Evolutionary conservation across 805 yeast species (phyloP).

Genomic region (Yamadazyma akitaensis): DNA sequence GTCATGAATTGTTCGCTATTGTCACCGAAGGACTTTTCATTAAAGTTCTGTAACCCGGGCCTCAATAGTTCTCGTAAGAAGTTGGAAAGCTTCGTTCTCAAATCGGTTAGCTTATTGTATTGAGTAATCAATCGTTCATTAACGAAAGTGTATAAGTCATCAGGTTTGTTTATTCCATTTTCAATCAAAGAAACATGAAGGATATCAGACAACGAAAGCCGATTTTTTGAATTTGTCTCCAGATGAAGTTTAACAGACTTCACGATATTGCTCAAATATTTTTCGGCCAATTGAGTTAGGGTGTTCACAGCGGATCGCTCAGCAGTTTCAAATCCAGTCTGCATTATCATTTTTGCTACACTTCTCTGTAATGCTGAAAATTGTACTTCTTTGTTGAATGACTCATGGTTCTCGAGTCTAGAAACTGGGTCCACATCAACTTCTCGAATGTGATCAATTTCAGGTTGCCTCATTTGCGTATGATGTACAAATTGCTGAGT

Average conservation of each 20-base stretch:
- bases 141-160: slow-evolving; percentile 68
- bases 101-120: slow-evolving; percentile 63
- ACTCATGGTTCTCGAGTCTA: slow-evolving; percentile 66
- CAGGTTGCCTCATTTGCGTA: slow-evolving; percentile 69
- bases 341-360: slow-evolving; percentile 80
- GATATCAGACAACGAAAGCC: slow-evolving; percentile 39
- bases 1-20: slow-evolving; percentile 91
- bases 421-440: slow-evolving; percentile 83
- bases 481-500: slow-evolving; percentile 73
- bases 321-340: slow-evolving; percentile 84
- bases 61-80: slow-evolving; percentile 79
- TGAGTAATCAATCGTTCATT: slow-evolving; percentile 71
- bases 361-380: slow-evolving; percentile 63
- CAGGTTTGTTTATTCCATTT: slow-evolving; percentile 82
- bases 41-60: slow-evolving; percentile 72
- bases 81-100: slow-evolving; percentile 60
- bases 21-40: slow-evolving; percentile 78
- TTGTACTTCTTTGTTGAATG: slow-evolving; percentile 56
- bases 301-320: slow-evolving; percentile 75
- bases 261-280: slow-evolving; percentile 70
- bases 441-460: slow-evolving; percentile 57
- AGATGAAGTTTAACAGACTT: slow-evolving; percentile 65
- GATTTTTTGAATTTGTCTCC: slow-evolving; percentile 57
- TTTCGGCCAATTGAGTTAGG: slow-evolving; percentile 79
- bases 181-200: slow-evolving; percentile 67